Conservation (phyloP, 2,329 filamentous ascomycete species). For the Alternaria angustiovoidea region DNA sequence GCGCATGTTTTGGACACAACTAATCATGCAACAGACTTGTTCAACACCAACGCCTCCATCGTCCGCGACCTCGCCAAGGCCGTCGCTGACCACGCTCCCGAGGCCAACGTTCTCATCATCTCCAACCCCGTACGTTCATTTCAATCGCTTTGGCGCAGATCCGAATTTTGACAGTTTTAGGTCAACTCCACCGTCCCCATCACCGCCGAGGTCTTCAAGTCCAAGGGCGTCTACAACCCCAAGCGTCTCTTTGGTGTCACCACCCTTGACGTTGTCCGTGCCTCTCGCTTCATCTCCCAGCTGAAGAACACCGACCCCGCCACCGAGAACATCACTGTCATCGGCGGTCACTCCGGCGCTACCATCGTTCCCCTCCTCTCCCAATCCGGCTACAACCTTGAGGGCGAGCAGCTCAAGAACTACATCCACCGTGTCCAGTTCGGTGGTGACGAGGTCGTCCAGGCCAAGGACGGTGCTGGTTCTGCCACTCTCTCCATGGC, state of each 20-base stretch:
- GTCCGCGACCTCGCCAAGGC: slow-evolving; percentile 98
- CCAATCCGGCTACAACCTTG: slow-evolving; percentile 88
- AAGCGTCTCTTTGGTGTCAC: slow-evolving; percentile 99
- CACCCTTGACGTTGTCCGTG: slow-evolving; percentile 97
- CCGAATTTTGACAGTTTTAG: slow-evolving; percentile 46
- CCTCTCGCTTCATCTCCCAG: slow-evolving; percentile 96
- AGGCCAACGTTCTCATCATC: slow-evolving; percentile 97
- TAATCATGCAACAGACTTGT: slow-evolving; percentile 72
- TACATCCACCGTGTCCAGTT: slow-evolving; percentile 97
- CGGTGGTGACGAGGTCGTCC: slow-evolving; percentile 97
- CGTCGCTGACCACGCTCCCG: slow-evolving; percentile 83
- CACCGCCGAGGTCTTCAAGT: slow-evolving; percentile 96
- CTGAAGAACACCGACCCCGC: slow-evolving; percentile 89
- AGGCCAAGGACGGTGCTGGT: slow-evolving; percentile 98
- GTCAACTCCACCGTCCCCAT: slow-evolving; percentile 99
- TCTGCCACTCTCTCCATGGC: slow-evolving; percentile 99
- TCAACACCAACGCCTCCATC: slow-evolving; percentile 99
- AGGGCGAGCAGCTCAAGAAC: slow-evolving; percentile 74
- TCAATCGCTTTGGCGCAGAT: neutral
- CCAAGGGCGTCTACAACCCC: slow-evolving; percentile 95
- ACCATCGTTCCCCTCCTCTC: slow-evolving; percentile 98
- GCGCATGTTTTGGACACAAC: slow-evolving; percentile 2
- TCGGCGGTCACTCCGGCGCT: slow-evolving; percentile 96
- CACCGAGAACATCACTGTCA: slow-evolving; percentile 92
- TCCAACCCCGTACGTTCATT: slow-evolving; percentile 78